These are phyloP conservation scores for Pichia sp. DNA, from an alignment of 1,139 yeast genomes.

Conservation along the genomic window DNA sequence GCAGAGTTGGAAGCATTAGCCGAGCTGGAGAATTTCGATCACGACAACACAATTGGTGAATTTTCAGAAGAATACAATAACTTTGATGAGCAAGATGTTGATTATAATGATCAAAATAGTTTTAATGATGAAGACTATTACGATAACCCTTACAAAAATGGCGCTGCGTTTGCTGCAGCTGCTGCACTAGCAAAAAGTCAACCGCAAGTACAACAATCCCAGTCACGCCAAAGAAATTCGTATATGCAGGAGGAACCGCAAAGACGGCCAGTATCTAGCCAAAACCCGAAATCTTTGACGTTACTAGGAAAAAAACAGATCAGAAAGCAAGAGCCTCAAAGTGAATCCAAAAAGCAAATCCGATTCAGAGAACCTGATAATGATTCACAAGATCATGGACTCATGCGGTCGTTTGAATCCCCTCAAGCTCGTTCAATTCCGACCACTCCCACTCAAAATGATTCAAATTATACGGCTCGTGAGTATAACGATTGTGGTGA, in stretches of 20 bases:
- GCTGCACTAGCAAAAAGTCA: background rate
- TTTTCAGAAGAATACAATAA: background rate
- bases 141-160: slow-evolving; percentile 5
- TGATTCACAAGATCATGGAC: background rate
- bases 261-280: background rate
- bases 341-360: background rate
- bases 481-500: background rate
- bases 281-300: too few relatives aligned
- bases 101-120: background rate
- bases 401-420: too few relatives aligned
- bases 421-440: too few relatives aligned
- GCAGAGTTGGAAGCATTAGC: slow-evolving; percentile 12
- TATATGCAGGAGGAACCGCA: background rate
- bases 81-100: background rate
- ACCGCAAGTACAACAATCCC: background rate
- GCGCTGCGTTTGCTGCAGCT: slow-evolving; percentile 7
- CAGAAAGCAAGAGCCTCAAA: background rate
- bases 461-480: too few relatives aligned
- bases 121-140: background rate
- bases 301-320: background rate
- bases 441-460: background rate
- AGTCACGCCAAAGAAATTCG: background rate
- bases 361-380: background rate
- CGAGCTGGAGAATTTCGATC: slow-evolving; percentile 16
- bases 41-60: background rate